Evolutionary conservation across 768 basidiomycete species (phyloP), one percentile per base, ranked within the genome.

Genomic region (Tricholoma hemisulphureum): DNA sequence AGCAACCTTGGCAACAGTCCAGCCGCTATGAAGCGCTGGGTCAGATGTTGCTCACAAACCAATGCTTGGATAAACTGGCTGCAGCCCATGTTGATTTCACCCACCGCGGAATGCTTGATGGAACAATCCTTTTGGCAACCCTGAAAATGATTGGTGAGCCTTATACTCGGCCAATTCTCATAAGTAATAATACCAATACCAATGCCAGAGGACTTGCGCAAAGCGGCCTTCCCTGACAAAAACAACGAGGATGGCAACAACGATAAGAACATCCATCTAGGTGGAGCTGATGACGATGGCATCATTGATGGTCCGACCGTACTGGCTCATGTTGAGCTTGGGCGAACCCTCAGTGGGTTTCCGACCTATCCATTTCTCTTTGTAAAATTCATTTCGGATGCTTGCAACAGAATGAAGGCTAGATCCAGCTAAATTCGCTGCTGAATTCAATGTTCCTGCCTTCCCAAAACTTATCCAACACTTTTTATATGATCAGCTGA

Each of bases 21-120:
- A n/a, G n/a, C n/a, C n/a, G n/a, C n/a, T n/a, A n/a, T n/a, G n/a
- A n/a, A n/a, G n/a, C n/a, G n/a, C n/a, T n/a, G n/a, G n/a, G n/a
- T n/a, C n/a, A n/a, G n/a, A n/a, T n/a, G n/a, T n/a, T 14, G 75
- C 68, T 0, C 72, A 76, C n/a, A 23, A 73, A 71, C 29, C 61
- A 67, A 14, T 56, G 58, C 0, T 50, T 72, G 0, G 69, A 75
- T 55, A 73, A 74, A 53, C 59, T 70, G 0, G 55, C 56, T 0
- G 67, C 64, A 3, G 26, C 57, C 4, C 58, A 52, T 1, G 52
- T 51, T 1, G 48, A 69, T 16, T 69, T 75, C n/a, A 9, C 23
- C 8, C 21, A 13, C 2, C 32, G 45, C 2, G 63, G 66, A 1
- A 69, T 75, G 66, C 54, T 75, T 16, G 8, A 23, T 2, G 56